phyloP scores from a whole-genome alignment of 2,329 filamentous ascomycete species.

The Orbilia ellipsospora region DNA sequence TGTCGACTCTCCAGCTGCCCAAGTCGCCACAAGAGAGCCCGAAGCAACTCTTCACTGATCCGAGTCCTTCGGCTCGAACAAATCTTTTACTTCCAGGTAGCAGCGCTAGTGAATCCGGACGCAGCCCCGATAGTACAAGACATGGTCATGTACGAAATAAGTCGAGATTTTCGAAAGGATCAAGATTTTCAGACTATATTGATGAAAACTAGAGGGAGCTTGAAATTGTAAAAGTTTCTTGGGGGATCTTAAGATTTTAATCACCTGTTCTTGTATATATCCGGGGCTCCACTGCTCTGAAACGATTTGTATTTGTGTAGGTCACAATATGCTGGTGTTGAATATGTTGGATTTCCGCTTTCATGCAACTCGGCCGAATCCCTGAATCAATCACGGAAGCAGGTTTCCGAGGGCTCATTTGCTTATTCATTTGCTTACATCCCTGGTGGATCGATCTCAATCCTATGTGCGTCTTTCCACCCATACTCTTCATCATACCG shows the following conservation, averaged over 20 bases:
- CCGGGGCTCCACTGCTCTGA: no score
- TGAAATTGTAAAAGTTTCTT: no score
- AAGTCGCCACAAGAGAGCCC: conserved; percentile 6
- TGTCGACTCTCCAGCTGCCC: background rate
- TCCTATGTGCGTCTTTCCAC: no score
- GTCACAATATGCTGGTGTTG: no score
- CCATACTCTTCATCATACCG: no score
- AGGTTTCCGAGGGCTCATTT: no score
- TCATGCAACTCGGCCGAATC: no score
- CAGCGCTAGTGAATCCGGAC: background rate
- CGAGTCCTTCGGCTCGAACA: conserved; percentile 17
- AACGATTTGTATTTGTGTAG: no score
- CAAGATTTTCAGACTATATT: conserved; percentile 19
- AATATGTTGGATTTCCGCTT: no score
- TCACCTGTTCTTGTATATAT: background rate
- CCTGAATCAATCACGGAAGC: background rate
- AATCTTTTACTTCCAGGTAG: conserved; percentile 7
- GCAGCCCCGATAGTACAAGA: conserved; percentile 1
- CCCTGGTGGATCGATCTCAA: no score
- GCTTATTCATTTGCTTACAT: no score
- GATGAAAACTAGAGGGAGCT: background rate
- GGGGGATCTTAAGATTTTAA: no score
- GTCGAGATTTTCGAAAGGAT: conserved; percentile 22
- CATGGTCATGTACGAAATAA: background rate
- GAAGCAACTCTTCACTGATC: conserved; percentile 32